Conservation (phyloP, 2,329 filamentous ascomycete genomes). For the Daldinia sp. region DNA sequence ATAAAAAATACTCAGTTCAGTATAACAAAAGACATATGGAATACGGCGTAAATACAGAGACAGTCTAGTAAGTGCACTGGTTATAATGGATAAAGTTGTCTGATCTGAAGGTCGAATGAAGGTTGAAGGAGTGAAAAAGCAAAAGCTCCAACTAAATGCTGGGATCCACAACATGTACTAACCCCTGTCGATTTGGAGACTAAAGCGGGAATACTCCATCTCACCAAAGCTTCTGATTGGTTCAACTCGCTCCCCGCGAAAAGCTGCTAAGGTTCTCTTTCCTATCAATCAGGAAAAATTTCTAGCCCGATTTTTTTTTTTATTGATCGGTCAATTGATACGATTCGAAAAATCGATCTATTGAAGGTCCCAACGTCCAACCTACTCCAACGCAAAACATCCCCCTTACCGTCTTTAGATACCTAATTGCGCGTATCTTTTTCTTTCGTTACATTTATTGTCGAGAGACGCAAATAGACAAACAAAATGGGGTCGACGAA, state of each 20-base stretch:
- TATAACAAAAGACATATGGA: neutral
- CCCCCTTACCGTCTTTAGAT: neutral
- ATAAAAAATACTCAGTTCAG: neutral
- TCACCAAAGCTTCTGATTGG: constrained; percentile 40
- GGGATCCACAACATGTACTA: neutral
- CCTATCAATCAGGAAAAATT: constrained; percentile 44
- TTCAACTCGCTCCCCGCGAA: constrained; percentile 28
- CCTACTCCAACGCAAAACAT: constrained; percentile 2
- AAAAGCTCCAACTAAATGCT: neutral
- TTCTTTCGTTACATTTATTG: neutral
- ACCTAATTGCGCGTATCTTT: neutral
- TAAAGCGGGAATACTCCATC: constrained; percentile 41
- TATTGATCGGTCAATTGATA: constrained; percentile 36
- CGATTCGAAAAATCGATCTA: constrained; percentile 20
- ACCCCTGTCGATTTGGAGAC: constrained; percentile 15
- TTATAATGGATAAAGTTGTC: neutral
- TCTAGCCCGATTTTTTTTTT: constrained; percentile 40
- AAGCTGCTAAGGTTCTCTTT: constrained; percentile 32
- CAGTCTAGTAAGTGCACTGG: neutral
- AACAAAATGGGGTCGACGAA: constrained; percentile 52
- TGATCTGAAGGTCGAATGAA: constrained; percentile 1
- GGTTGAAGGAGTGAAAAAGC: neutral
- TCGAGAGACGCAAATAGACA: constrained; percentile 15
- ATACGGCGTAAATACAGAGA: neutral
- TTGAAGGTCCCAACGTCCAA: constrained; percentile 11